Conservation (phyloP, 805 yeast genomes). For the Candida chilensis region DNA sequence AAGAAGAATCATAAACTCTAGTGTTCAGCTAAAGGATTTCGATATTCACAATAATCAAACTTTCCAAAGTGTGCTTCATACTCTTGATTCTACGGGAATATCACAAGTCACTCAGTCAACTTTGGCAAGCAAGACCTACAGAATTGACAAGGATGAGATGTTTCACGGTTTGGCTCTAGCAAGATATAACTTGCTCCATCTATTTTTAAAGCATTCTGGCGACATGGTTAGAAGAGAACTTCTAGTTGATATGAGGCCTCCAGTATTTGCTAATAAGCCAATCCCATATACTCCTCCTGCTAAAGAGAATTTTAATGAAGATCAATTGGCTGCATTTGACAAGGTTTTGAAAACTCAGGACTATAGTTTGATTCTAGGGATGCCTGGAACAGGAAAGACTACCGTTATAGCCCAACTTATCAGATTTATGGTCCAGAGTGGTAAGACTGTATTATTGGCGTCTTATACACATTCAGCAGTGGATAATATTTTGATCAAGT, state of each 20-base stretch:
- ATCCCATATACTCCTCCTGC: conserved; percentile 9
- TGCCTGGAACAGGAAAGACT: conserved; percentile 98
- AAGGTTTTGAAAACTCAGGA: conserved; percentile 59
- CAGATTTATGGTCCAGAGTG: conserved; percentile 44
- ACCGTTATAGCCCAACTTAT: conserved; percentile 80
- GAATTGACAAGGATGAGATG: conserved; percentile 78
- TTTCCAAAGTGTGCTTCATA: conserved; percentile 36
- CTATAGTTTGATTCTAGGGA: conserved; percentile 78
- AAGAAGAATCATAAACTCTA: conserved; percentile 40
- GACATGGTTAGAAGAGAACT: conserved; percentile 33
- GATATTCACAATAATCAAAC: conserved; percentile 34
- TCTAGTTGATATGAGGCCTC: conserved; percentile 46
- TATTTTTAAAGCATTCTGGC: conserved; percentile 44
- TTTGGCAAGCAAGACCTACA: conserved; percentile 20
- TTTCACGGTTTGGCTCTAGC: conserved; percentile 70
- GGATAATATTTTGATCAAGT: conserved; percentile 78
- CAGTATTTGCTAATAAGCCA: conserved; percentile 23
- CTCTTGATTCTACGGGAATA: not conserved
- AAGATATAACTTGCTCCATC: conserved; percentile 62
- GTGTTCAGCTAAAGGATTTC: conserved; percentile 30
- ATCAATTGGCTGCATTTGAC: conserved; percentile 64
- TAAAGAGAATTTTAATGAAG: conserved; percentile 43
- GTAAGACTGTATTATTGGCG: conserved; percentile 65
- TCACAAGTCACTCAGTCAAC: not conserved
- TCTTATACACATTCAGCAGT: conserved; percentile 96